Evolutionary conservation across 176 grass and related monocot genomes (phyloP), one percentile per base, ranked within the genome.

Genomic region (Carex parvula): DNA sequence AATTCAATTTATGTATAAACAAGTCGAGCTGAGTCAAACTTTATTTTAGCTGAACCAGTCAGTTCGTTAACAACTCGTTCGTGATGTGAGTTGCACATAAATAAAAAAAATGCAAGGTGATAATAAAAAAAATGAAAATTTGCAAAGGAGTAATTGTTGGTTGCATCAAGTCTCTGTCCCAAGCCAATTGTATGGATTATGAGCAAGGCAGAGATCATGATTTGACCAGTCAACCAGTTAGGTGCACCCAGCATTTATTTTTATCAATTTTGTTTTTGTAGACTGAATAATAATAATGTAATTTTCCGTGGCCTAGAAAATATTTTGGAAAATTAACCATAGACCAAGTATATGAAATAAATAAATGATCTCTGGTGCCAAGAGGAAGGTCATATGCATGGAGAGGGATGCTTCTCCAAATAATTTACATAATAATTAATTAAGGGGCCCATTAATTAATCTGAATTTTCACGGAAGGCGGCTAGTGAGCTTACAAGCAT

Each of bases 231-330:
- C 48, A 30, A 76, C 54, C 55, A 17, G 72, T 55, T 76, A 76
- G 46, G 48, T 18, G 50, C 72, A 77, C 20, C 73, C 12, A 56
- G 48, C 50, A 77, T 56, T 77, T 56, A 76, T 56, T 77, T 77
- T 32, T 75, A 24, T 54, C 48, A 62, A 73, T 24, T 9, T 5
- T 53, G 4, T 54, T 54, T 54, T 30, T 53, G 1, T 12, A 55
- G 11, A 54, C 4, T 53, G 8, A 73, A 73, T 50, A 4, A 37
- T 37, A 12, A 70, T n/a, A 44, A 8, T 10, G 2, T 71, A 12
- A 24, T 62, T 62, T 20, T 77, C 6, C 21, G 53, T 75, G 70
- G 46, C 21, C 70, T 26, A 56, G 14, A 14, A 55, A 77, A 77
- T 73, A 77, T 30, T 56, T 12, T 8, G 18, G 1, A 56, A 53